Percentiles rank a stretch among this genome's conserved stretches.
Conservation (phyloP, 768 basidiomycete genomes). For the Boletus bicolor region DNA sequence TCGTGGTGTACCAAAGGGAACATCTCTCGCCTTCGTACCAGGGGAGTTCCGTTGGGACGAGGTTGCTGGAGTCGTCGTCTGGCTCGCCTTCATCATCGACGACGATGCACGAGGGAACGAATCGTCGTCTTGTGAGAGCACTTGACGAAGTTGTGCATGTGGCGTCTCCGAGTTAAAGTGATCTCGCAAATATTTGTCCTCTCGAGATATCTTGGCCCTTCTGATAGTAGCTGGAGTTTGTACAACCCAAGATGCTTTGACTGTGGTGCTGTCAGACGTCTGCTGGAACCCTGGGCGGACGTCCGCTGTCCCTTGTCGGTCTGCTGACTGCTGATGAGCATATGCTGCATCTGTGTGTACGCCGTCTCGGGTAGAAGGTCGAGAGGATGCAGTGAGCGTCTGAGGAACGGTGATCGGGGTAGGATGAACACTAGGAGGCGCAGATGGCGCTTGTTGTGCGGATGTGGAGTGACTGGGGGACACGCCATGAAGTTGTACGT, state of each 20-base stretch:
- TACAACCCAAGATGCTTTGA: slow-evolving; percentile 33
- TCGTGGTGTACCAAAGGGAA: slow-evolving; percentile 20
- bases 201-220: slow-evolving; percentile 18
- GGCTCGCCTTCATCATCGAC: slow-evolving; percentile 29
- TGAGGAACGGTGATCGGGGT: slow-evolving; percentile 25
- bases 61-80: slow-evolving; percentile 18
- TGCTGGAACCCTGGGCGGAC: slow-evolving; percentile 11
- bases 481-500: slow-evolving; percentile 16
- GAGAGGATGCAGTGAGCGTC: slow-evolving; percentile 21
- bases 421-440: slow-evolving; percentile 14
- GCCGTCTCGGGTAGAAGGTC: slow-evolving; percentile 26
- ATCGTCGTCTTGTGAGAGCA: slow-evolving; percentile 31
- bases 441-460: slow-evolving; percentile 20
- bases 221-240: slow-evolving; percentile 28
- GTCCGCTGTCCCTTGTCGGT: slow-evolving; percentile 12
- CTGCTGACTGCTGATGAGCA: slow-evolving; percentile 9
- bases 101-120: slow-evolving; percentile 24
- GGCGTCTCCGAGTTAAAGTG: slow-evolving; percentile 19
- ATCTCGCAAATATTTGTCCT: slow-evolving; percentile 30
- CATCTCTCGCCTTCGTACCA: slow-evolving; percentile 15
- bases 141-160: slow-evolving; percentile 30
- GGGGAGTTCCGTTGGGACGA: slow-evolving; percentile 28
- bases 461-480: slow-evolving; percentile 7
- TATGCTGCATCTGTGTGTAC: slow-evolving; percentile 5
- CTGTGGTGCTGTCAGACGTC: slow-evolving; percentile 18